A percentile compares a stretch with the other conserved stretches of the same genome.
phyloP scores from a whole-genome alignment of 2,329 filamentous ascomycete species.

The Penicillium sp. region DNA sequence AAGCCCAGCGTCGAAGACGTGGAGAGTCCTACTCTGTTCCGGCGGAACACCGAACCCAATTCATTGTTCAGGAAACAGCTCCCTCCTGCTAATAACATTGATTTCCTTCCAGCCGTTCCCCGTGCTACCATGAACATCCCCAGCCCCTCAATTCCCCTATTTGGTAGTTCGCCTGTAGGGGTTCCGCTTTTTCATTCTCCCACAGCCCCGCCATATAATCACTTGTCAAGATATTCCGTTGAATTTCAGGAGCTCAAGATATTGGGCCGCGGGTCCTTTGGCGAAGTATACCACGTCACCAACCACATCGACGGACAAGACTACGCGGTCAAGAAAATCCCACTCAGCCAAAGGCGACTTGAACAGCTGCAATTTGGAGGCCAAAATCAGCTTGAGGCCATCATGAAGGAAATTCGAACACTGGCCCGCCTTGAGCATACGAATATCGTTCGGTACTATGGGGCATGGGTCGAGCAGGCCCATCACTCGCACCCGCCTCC shows the following conservation, averaged over 20 bases:
- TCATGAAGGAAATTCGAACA: slow-evolving; percentile 61
- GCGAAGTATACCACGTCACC: slow-evolving; percentile 60
- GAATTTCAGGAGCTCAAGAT: slow-evolving; percentile 55
- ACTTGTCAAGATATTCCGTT: slow-evolving; percentile 46
- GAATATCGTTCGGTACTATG: slow-evolving; percentile 66
- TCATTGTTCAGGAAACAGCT: slow-evolving; percentile 18
- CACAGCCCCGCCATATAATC: slow-evolving; percentile 22
- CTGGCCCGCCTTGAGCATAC: slow-evolving; percentile 62
- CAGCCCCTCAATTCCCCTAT: slow-evolving; percentile 23
- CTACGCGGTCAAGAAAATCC: slow-evolving; percentile 67
- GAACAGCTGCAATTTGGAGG: slow-evolving; percentile 53
- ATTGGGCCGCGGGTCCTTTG: slow-evolving; percentile 65
- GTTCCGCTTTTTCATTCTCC: slow-evolving; percentile 31
- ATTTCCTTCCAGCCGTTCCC: slow-evolving; percentile 23
- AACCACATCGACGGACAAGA: slow-evolving; percentile 61
- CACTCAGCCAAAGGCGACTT: slow-evolving; percentile 53
- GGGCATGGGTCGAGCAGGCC: slow-evolving; percentile 60
- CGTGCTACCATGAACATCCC: slow-evolving; percentile 24
- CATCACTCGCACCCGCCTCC: slow-evolving; percentile 22
- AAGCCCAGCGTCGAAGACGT: slow-evolving; percentile 14
- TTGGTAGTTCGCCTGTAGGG: slow-evolving; percentile 33
- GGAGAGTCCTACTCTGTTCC: slow-evolving; percentile 14
- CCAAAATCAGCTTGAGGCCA: slow-evolving; percentile 53
- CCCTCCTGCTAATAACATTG: slow-evolving; percentile 15
- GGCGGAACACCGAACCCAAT: slow-evolving; percentile 9